Evolutionary conservation across 768 basidiomycete species (phyloP), one percentile per base, ranked within the genome.

Genomic region (Pleurotus tuber-regium): DNA sequence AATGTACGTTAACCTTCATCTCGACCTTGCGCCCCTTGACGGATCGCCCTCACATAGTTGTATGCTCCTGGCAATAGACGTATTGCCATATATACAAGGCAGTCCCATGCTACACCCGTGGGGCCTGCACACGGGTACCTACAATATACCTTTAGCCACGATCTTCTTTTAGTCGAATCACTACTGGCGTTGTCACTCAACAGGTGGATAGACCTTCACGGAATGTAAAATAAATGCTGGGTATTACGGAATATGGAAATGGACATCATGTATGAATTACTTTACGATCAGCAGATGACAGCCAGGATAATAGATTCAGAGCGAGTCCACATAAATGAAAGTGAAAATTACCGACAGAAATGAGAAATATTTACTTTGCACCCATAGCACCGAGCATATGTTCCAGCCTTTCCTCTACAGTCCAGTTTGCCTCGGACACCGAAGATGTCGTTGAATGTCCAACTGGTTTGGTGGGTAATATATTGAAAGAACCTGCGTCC

Each of bases 401-500:
- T 54, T 91, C 89, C 50, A 88, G 67, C 55, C 80, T 77, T 63
- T 91, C 89, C 65, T 91, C 89, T 6, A 89, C 78, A 18, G 84
- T 84, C 82, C 84, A 85, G 54, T 82, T 86, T 83, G 55, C 77
- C 68, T 36, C 82, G 25, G 88, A 83, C 54, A 84, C 72, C 16
- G 87, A 87, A 33, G 81, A 83, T 23, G 86, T 72, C 14, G 77
- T 67, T 16, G 88, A 85, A 57, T 83, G 84, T 46, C 72, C 70
- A 11, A 63, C n/a, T 19, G 26, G 46, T 47, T 48, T 31, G 14
- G 59, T 57, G 66, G 83, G 78, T 30, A 76, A 62, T 62, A 92
- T 82, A 62, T 92, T 92, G 74, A 92, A 91, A 30, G 89, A 86
- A 40, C 89, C 91, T 35, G 88, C 76, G 57, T 93, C 91, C 73